phyloP scores from a whole-genome alignment of 768 basidiomycete species.

The Hygrophoropsis aurantiaca region DNA sequence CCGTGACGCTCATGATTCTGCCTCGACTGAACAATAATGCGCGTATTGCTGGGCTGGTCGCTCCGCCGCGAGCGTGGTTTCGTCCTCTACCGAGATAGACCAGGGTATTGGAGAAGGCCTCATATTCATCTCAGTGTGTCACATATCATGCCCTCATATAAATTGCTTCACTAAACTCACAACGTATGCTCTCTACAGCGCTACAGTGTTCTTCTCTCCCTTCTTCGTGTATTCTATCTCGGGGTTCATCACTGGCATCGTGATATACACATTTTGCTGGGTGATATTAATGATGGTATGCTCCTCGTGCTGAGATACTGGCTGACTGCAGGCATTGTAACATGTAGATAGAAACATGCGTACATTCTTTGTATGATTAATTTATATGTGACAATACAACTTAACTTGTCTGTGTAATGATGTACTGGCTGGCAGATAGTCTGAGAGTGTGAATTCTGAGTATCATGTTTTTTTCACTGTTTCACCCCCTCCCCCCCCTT shows the following conservation, averaged over 20 bases:
- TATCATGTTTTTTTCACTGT: too few relatives aligned
- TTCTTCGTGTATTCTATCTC: constrained; percentile 73
- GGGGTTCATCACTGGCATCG: constrained; percentile 64
- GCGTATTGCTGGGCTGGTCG: constrained; percentile 64
- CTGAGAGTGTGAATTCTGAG: too few relatives aligned
- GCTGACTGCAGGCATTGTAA: too few relatives aligned
- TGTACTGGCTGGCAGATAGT: too few relatives aligned
- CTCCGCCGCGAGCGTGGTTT: constrained; percentile 66
- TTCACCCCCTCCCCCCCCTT: too few relatives aligned
- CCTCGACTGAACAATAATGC: constrained; percentile 68
- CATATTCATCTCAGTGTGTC: constrained; percentile 48
- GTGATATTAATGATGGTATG: constrained; percentile 34
- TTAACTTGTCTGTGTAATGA: too few relatives aligned
- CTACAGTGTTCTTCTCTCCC: constrained; percentile 59
- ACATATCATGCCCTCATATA: constrained; percentile 5
- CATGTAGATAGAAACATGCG: too few relatives aligned
- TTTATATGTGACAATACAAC: too few relatives aligned
- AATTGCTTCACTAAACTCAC: neutral
- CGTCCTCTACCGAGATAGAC: constrained; percentile 64
- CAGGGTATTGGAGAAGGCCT: constrained; percentile 54
- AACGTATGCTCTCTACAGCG: constrained; percentile 31
- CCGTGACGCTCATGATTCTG: constrained; percentile 78
- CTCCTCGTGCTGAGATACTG: constrained; percentile 37
- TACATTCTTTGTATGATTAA: too few relatives aligned
- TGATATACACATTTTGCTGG: constrained; percentile 65